Conservation (phyloP, 1,284 basidiomycete genomes). For the Puccinia hordei region DNA sequence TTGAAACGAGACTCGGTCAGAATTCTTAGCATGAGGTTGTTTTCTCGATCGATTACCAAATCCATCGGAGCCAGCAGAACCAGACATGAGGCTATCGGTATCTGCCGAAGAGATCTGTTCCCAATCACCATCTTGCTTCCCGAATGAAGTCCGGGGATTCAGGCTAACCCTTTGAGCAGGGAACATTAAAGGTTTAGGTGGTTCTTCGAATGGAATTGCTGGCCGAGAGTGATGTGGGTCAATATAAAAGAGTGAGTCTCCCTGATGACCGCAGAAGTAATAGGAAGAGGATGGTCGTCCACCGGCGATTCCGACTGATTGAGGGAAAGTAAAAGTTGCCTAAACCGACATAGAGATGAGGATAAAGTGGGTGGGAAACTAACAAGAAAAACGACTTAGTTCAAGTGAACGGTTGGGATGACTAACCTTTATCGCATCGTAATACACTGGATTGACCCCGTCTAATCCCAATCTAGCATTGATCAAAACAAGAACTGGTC, state of each 20-base stretch:
- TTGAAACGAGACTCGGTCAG: slow-evolving; percentile 30
- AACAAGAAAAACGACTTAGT: background rate
- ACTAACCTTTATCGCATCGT: slow-evolving; percentile 84
- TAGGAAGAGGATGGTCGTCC: slow-evolving; percentile 93
- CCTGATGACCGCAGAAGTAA: slow-evolving; percentile 93
- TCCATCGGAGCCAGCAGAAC: slow-evolving; percentile 8
- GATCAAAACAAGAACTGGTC: slow-evolving; percentile 82
- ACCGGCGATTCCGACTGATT: slow-evolving; percentile 92
- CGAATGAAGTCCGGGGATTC: slow-evolving; percentile 1
- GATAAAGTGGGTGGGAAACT: background rate
- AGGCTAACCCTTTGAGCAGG: slow-evolving; percentile 14
- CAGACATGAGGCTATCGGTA: slow-evolving; percentile 38
- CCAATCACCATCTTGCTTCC: slow-evolving; percentile 29
- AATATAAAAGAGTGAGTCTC: slow-evolving; percentile 86
- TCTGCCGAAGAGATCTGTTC: slow-evolving; percentile 41
- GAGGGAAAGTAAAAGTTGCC: slow-evolving; percentile 87
- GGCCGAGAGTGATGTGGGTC: slow-evolving; percentile 90
- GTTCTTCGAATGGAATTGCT: slow-evolving; percentile 67
- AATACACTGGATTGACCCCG: slow-evolving; percentile 91
- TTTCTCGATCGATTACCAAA: background rate
- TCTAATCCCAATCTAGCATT: slow-evolving; percentile 85
- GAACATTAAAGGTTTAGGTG: background rate
- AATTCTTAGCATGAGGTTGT: background rate
- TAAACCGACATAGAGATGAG: slow-evolving; percentile 57
- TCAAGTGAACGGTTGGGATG: background rate